phyloP scores from a whole-genome alignment of 2,329 filamentous ascomycete species.

The Talaromyces sp. region DNA sequence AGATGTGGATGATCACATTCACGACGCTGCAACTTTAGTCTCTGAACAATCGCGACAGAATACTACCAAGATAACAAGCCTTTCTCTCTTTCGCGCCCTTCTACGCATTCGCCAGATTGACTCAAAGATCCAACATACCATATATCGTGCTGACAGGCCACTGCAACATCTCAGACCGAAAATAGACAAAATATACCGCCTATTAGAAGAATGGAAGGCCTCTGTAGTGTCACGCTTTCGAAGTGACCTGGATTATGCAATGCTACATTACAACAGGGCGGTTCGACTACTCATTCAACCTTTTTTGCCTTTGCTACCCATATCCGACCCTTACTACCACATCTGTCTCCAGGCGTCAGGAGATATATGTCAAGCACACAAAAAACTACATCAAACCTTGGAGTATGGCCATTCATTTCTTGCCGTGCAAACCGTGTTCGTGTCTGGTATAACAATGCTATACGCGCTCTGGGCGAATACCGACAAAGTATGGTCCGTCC shows the following conservation, averaged over 20 bases:
- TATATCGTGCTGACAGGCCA: constrained; percentile 48
- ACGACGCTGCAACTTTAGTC: constrained; percentile 31
- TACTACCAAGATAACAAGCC: constrained; percentile 27
- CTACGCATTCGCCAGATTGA: constrained; percentile 46
- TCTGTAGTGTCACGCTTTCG: constrained; percentile 31
- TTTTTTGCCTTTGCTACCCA: constrained; percentile 44
- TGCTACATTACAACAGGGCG: constrained; percentile 48
- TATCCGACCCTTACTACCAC: constrained; percentile 45
- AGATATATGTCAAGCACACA: constrained; percentile 36
- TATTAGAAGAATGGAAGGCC: constrained; percentile 46
- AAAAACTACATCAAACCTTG: constrained; percentile 34
- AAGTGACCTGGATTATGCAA: constrained; percentile 45
- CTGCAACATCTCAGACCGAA: constrained; percentile 44
- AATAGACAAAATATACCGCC: constrained; percentile 43
- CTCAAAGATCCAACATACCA: constrained; percentile 48
- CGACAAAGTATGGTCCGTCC: constrained; percentile 45
- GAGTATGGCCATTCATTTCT: constrained; percentile 38
- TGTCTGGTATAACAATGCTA: constrained; percentile 34
- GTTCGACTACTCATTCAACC: constrained; percentile 49
- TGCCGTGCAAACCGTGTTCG: constrained; percentile 37
- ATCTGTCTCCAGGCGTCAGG: constrained; percentile 36
- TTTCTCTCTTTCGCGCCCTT: constrained; percentile 43
- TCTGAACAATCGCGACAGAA: constrained; percentile 20
- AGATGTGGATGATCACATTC: constrained; percentile 41
- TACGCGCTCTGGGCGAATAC: constrained; percentile 40